These are phyloP conservation scores for Suhomyces bolitotheri DNA, from an alignment of 1,139 yeast genomes.

Conservation along the genomic window DNA sequence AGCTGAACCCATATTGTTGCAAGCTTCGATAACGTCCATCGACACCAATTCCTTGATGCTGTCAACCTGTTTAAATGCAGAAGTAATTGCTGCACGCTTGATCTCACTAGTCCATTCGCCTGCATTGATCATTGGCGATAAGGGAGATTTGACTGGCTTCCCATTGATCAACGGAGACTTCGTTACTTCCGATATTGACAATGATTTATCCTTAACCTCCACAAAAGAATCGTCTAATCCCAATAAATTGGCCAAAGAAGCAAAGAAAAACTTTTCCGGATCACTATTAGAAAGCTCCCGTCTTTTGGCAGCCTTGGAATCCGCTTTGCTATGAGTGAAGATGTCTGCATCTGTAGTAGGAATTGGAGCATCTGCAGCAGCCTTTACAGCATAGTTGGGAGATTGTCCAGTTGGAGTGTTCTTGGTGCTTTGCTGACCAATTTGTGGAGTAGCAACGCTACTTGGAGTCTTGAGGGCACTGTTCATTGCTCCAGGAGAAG, in stretches of 20 bases:
- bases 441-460: conserved; percentile 47
- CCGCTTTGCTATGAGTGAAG: conserved; percentile 26
- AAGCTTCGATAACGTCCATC: conserved; percentile 33
- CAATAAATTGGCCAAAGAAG: conserved; percentile 52
- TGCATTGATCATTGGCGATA: conserved; percentile 29
- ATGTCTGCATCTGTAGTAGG: conserved; percentile 24
- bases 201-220: conserved; percentile 10
- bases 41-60: conserved; percentile 33
- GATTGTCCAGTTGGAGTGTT: conserved; percentile 46
- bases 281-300: conserved; percentile 48
- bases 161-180: conserved; percentile 31
- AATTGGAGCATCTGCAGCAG: conserved; percentile 16
- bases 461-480: conserved; percentile 48
- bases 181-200: conserved; percentile 25
- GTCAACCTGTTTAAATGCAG: conserved; percentile 50
- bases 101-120: conserved; percentile 49
- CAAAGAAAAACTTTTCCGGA: conserved; percentile 52
- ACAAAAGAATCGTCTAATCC: conserved; percentile 43
- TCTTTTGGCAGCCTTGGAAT: conserved; percentile 41
- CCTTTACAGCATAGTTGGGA: conserved; percentile 29
- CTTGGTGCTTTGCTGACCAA: conserved; percentile 39
- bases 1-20: conserved; percentile 22
- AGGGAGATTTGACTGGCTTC: conserved; percentile 35
- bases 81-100: conserved; percentile 44
- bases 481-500: conserved; percentile 45